Conservation (phyloP, 305 asterid species). For the Vinca major region DNA sequence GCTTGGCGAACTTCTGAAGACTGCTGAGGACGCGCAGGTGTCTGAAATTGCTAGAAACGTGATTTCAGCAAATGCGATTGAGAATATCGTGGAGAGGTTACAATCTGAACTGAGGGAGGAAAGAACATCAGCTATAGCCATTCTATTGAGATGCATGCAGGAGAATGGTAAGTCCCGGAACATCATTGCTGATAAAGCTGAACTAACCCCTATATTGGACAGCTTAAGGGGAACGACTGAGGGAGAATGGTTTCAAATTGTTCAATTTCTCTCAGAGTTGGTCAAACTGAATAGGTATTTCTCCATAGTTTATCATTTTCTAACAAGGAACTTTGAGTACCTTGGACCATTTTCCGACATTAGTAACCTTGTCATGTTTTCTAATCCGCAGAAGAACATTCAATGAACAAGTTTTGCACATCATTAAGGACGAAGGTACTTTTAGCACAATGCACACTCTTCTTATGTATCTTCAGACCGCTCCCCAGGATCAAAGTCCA, state of each 20-base stretch:
- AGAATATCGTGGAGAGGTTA: conserved; percentile 35
- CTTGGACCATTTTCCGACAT: neutral
- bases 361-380: neutral
- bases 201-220: conserved; percentile 41
- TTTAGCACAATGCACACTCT: conserved; percentile 74
- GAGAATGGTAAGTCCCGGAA: conserved; percentile 75
- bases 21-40: conserved; percentile 21
- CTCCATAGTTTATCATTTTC: neutral
- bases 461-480: conserved; percentile 53
- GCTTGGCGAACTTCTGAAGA: conserved; percentile 38
- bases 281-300: conserved; percentile 59
- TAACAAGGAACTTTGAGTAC: neutral
- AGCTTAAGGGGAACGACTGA: conserved; percentile 37
- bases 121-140: conserved; percentile 45
- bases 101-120: conserved; percentile 41
- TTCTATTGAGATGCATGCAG: conserved; percentile 58
- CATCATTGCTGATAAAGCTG: conserved; percentile 48
- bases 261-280: conserved; percentile 58
- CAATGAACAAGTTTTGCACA: conserved; percentile 51
- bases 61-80: conserved; percentile 29
- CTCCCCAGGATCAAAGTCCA: conserved; percentile 51
- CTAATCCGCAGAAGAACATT: conserved; percentile 46
- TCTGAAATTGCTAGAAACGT: conserved; percentile 29
- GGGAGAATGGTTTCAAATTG: conserved; percentile 44
- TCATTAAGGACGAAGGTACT: conserved; percentile 61